Conservation (phyloP, 108 stramenopile genomes). For the Cyclotella atomus region DNA sequence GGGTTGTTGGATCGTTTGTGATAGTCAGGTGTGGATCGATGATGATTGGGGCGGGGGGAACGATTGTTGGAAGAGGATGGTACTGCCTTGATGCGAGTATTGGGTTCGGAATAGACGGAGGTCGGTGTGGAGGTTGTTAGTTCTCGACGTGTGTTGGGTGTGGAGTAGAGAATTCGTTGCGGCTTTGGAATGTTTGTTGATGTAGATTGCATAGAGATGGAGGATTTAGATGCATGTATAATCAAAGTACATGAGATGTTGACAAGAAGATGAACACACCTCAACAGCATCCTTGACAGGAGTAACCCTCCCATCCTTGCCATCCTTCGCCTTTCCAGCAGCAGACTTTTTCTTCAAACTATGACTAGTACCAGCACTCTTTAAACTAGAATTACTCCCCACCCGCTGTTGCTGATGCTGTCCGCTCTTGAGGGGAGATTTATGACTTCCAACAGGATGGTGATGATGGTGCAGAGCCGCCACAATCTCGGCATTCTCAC, state of each 20-base stretch:
- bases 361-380: conserved; percentile 1
- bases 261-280: conserved; percentile 14
- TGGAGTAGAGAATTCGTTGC: conserved; percentile 29
- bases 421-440: neutral
- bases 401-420: no score
- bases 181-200: neutral
- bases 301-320: conserved; percentile 30
- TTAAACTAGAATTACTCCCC: conserved; percentile 1
- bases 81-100: neutral
- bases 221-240: neutral
- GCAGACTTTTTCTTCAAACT: conserved; percentile 2
- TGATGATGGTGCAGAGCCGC: conserved; percentile 14
- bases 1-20: neutral
- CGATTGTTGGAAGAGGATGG: no score
- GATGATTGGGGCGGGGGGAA: conserved; percentile 7
- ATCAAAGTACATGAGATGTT: neutral
- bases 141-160: conserved; percentile 30
- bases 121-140: conserved; percentile 26
- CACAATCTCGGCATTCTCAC: no score
- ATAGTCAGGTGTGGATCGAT: conserved; percentile 15
- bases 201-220: neutral
- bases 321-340: conserved; percentile 9
- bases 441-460: neutral
- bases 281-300: conserved; percentile 41
- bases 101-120: conserved; percentile 32